Evolutionary conservation across 2,329 filamentous ascomycete genomes (phyloP), one percentile per base, ranked within the genome.

Genomic region (Xylaria polymorpha): DNA sequence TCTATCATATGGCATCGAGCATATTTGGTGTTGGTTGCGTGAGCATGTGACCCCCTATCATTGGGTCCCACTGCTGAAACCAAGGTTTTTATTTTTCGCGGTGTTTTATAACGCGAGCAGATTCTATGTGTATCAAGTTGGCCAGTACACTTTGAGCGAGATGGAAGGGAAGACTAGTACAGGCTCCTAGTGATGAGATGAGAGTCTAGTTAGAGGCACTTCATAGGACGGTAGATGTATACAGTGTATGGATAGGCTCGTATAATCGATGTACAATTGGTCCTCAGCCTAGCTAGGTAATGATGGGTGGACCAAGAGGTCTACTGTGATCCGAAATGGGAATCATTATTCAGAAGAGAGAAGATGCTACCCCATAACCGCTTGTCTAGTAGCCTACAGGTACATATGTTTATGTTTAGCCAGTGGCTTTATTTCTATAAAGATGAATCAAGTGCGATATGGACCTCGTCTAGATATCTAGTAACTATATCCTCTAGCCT

Each of bases 21-120:
- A 68, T 70, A 60, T 50, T 57, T 25, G 63, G 68, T 70, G 68
- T 72, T 68, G 68, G 67, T 58, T 65, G 61, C 43, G 61, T 50
- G 61, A 58, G 22, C 55, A 43, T 58, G 18, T 41, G 55, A 41
- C 29, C 50, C 57, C 29, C 20, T 56, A 58, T 61, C 10, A 60
- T 55, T 64, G 43, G 58, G 37, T 43, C 22, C 22, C 43, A 5
- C 60, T 50, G 44, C 53, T 44, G 15, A 22, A 61, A 46, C 48
- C 53, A 59, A 41, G 59, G 41, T 37, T 46, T 56, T 58, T 67
- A 18, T 35, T 55, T 18, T 57, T 61, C 18, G 22, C 37, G 5
- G 37, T 25, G 35, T 41, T 48, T 48, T 55, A 55, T 48, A 25
- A 60, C 50, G 18, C 53, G n/a, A 59, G 51, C 48, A 58, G 35